phyloP scores from a whole-genome alignment of 2,329 filamentous ascomycete genomes.

The Coccinonectria pachysandricola region DNA sequence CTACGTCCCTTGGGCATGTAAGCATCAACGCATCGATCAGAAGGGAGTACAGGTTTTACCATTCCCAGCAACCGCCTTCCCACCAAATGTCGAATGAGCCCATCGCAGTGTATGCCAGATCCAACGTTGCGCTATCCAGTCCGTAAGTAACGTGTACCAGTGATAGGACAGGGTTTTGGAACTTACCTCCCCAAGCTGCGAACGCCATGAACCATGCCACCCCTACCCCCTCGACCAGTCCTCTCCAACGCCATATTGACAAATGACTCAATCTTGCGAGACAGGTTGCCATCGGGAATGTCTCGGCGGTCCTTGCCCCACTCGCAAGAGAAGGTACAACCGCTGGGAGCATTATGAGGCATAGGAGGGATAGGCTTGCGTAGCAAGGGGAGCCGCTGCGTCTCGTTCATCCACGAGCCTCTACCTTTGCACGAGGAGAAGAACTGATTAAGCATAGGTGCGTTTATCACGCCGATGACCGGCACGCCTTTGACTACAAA shows the following conservation, averaged over 20 bases:
- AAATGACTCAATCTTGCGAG: constrained; percentile 64
- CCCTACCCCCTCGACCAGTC: constrained; percentile 50
- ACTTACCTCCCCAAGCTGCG: constrained; percentile 51
- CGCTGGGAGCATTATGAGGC: constrained; percentile 52
- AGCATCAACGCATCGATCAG: not conserved
- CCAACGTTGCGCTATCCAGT: constrained; percentile 52
- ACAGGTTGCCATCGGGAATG: constrained; percentile 54
- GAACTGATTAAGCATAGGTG: constrained; percentile 57
- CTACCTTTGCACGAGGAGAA: constrained; percentile 57
- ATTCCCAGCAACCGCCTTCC: constrained; percentile 76
- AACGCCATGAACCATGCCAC: constrained; percentile 71
- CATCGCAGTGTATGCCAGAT: constrained; percentile 66
- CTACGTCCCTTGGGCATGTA: constrained; percentile 50
- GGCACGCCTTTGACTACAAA: constrained; percentile 51
- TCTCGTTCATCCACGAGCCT: constrained; percentile 61
- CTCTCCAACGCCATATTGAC: constrained; percentile 63
- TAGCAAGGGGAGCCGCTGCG: constrained; percentile 51
- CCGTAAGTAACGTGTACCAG: not conserved
- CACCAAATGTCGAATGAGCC: constrained; percentile 73
- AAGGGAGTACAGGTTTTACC: constrained; percentile 32
- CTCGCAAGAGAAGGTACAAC: constrained; percentile 65
- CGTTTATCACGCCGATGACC: constrained; percentile 61
- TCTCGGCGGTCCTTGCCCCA: constrained; percentile 72
- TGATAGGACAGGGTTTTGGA: not conserved
- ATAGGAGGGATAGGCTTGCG: constrained; percentile 52